phyloP scores from a whole-genome alignment of 805 yeast species.

The Candida insectorum region DNA sequence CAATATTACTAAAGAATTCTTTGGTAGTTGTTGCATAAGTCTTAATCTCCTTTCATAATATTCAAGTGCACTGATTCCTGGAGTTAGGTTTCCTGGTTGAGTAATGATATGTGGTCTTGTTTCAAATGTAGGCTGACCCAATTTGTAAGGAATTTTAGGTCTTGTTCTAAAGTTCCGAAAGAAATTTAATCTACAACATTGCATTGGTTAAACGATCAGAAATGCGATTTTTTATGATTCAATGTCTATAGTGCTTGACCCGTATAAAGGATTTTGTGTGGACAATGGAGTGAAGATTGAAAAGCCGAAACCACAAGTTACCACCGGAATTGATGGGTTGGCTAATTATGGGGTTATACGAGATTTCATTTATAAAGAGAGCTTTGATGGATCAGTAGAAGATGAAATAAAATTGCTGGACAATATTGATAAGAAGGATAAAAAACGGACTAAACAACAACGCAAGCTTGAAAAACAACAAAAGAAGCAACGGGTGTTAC shows the following conservation, averaged over 20 bases:
- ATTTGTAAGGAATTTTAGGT: conserved; percentile 24
- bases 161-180: conserved; percentile 6
- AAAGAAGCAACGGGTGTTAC: conserved; percentile 8
- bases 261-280: conserved; percentile 12
- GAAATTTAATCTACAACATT: too few relatives aligned
- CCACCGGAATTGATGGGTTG: conserved; percentile 12
- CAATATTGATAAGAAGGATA: too few relatives aligned
- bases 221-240: too few relatives aligned
- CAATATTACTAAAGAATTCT: conserved; percentile 65
- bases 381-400: too few relatives aligned
- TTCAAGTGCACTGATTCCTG: conserved; percentile 82
- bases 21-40: conserved; percentile 57
- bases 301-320: conserved; percentile 4
- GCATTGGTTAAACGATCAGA: too few relatives aligned
- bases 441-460: conserved; percentile 6
- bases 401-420: too few relatives aligned
- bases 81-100: conserved; percentile 75
- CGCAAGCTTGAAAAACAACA: conserved; percentile 8
- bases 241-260: conserved; percentile 11
- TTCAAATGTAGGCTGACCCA: conserved; percentile 87
- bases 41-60: conserved; percentile 67
- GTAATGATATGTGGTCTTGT: conserved; percentile 75
- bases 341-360: conserved; percentile 1
- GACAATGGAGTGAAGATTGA: conserved; percentile 4
- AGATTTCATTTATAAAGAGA: too few relatives aligned